Percentiles rank a stretch among this genome's conserved stretches.
Evolutionary conservation across 257 asterid genomes (phyloP).

Genomic region (Solanum lycopersicoides): DNA sequence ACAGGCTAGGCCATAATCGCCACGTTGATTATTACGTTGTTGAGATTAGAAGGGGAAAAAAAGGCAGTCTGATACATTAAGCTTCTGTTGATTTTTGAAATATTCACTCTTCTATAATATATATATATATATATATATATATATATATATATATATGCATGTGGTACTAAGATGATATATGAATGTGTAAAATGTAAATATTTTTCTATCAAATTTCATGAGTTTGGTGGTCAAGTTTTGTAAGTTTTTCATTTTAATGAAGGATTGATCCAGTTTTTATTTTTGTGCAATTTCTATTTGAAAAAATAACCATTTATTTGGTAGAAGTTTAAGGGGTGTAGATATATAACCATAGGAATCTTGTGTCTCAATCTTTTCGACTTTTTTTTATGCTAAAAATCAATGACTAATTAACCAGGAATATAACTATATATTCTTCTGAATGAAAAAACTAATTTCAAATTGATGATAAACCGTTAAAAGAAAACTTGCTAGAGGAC

Average conservation of each 20-base stretch:
- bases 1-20: slow-evolving; percentile 35
- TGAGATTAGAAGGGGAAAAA: background rate
- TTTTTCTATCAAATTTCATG: no score
- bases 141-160: background rate
- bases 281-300: background rate
- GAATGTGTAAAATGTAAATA: background rate
- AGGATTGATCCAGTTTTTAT: background rate
- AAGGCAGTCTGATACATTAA: background rate
- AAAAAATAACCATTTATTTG: background rate
- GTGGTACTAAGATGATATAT: background rate
- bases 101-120: no score
- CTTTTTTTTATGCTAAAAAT: background rate
- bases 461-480: no score
- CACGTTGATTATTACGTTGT: slow-evolving; percentile 7
- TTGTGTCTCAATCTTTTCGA: background rate
- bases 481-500: background rate
- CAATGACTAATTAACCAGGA: background rate
- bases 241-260: background rate
- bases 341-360: no score
- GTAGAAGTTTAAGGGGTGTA: background rate
- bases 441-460: background rate
- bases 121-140: no score
- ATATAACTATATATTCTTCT: background rate
- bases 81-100: background rate
- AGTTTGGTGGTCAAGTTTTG: background rate